A percentile compares a stretch with the other conserved stretches of the same genome.
Conservation (phyloP, 2,329 filamentous ascomycete species). For the Cordyceps tenuipes region DNA sequence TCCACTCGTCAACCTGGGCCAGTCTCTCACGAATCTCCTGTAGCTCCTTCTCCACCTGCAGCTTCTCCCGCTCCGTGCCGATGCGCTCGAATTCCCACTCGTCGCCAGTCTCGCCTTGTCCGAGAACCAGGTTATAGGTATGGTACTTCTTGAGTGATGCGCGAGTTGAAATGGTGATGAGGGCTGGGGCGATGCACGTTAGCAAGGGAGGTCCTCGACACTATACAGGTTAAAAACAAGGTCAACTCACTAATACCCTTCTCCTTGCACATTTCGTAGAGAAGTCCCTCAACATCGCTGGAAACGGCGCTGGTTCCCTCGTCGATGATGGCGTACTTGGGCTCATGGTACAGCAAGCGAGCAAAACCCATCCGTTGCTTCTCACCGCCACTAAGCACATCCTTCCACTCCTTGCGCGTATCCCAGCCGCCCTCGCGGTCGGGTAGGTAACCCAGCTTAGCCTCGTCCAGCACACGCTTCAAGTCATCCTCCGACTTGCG, state of each 20-base stretch:
- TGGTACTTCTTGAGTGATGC: conserved; percentile 95
- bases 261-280: conserved; percentile 91
- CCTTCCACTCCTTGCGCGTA: conserved; percentile 96
- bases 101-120: conserved; percentile 69
- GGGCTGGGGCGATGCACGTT: conserved; percentile 39
- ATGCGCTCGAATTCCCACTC: conserved; percentile 92
- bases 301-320: conserved; percentile 93
- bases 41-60: conserved; percentile 85
- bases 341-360: conserved; percentile 86
- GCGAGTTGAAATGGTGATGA: conserved; percentile 93
- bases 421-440: conserved; percentile 95
- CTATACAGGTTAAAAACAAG: background rate
- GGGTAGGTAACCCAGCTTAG: conserved; percentile 79
- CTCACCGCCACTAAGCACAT: conserved; percentile 92
- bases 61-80: conserved; percentile 86
- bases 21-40: conserved; percentile 74
- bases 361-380: conserved; percentile 95
- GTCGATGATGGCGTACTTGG: conserved; percentile 87
- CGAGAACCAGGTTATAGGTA: conserved; percentile 80
- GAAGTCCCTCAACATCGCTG: conserved; percentile 83
- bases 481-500: conserved; percentile 72
- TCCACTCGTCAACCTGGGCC: conserved; percentile 76
- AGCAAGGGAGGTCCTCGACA: conserved; percentile 10
- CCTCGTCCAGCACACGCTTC: conserved; percentile 69
- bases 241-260: conserved; percentile 72